Percentiles rank a stretch among this genome's conserved stretches.
These are phyloP conservation scores for Sarcodon aspratus DNA, from an alignment of 768 basidiomycete species.

Conservation along the genomic window DNA sequence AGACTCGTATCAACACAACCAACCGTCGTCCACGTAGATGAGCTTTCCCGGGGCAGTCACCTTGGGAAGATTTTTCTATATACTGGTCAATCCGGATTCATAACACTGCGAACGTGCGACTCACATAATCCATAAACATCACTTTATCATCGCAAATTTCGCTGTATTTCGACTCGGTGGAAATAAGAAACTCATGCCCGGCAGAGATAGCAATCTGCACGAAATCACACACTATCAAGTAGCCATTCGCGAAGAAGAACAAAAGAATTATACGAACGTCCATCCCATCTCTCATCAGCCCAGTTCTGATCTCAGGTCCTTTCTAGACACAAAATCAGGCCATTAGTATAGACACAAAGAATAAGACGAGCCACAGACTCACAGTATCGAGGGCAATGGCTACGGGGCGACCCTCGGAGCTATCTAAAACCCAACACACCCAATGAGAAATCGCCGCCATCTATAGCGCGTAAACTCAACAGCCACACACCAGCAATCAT, in stretches of 20 bases:
- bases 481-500: slow-evolving; percentile 56
- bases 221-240: slow-evolving; percentile 2
- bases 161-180: slow-evolving; percentile 73
- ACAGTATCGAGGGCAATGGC: slow-evolving; percentile 98
- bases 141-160: slow-evolving; percentile 73
- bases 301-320: slow-evolving; percentile 99
- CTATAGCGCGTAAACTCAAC: neutral
- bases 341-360: neutral
- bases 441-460: slow-evolving; percentile 1
- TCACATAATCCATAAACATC: slow-evolving; percentile 90
- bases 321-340: slow-evolving; percentile 42
- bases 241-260: neutral
- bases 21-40: slow-evolving; percentile 96
- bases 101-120: slow-evolving; percentile 16
- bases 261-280: slow-evolving; percentile 50
- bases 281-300: slow-evolving; percentile 73
- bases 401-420: slow-evolving; percentile 76
- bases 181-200: slow-evolving; percentile 89
- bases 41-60: slow-evolving; percentile 96
- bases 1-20: slow-evolving; percentile 1
- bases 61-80: slow-evolving; percentile 81
- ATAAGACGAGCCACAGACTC: slow-evolving; percentile 17
- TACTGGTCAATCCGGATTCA: neutral
- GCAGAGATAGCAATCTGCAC: slow-evolving; percentile 68
- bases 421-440: slow-evolving; percentile 25